Evolutionary conservation across 257 asterid genomes (phyloP), one percentile per base, ranked within the genome.

Genomic region (Solanum ossicruentum): DNA sequence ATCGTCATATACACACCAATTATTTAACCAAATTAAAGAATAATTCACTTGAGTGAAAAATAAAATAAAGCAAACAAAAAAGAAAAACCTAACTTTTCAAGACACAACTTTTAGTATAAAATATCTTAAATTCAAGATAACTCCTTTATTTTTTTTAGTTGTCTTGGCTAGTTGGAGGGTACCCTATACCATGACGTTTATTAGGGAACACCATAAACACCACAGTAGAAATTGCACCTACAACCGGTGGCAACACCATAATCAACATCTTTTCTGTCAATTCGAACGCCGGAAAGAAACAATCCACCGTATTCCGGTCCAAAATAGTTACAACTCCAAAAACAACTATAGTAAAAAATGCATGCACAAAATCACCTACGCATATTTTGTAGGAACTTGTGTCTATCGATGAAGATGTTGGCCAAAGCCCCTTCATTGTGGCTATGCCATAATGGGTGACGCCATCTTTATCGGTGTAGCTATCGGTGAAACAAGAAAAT

Each of bases 401-500:
- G 85, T 95, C 94, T 16, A 83, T 83, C 1, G 63, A 4, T 2
- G 85, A 18, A 16, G 90, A 18, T 23, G 82, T 39, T 12, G 97
- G 99, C 94, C 95, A 96, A 21, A 96, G 91, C 1, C 98, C 99
- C 67, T 88, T 94, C 6, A 56, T 69, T 0, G 98, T 95, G 1
- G 93, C 98, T 77, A 95, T 81, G 12, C 93, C 99, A 54, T 92
- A 94, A 26, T 83, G 97, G 1, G 54, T 63, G 77, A 36, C 71
- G 3, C 98, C 99, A 8, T 91, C 87, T 28, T 18, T 54, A 54
- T 95, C 97, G 36, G 79, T 84, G 83, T 92, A 95, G 88, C 97
- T 94, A 39, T 95, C 99, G 6, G 98, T 94, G 83, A 95, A 94
- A 21, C 96, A 89, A 63, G 99, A 89, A 83, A 95, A 88, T 63